Percentiles rank a stretch among this genome's conserved stretches.
Evolutionary conservation across 2,329 filamentous ascomycete genomes (phyloP).

Genomic region (Colletotrichum siamense): DNA sequence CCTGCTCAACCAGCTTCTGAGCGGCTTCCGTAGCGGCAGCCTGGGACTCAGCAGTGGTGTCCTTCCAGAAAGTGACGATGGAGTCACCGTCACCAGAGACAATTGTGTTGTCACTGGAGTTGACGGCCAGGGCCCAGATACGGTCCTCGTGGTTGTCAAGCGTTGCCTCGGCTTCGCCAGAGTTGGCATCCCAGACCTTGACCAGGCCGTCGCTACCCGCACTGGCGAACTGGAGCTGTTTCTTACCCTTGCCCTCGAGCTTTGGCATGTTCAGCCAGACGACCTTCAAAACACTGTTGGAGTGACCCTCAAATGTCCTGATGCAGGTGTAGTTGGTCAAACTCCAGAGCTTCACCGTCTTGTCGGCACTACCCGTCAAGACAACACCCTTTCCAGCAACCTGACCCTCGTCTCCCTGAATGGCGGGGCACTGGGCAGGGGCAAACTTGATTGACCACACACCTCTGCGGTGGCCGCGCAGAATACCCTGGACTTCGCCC

Average conservation of each 20-base stretch:
- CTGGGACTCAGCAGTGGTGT: conserved; percentile 84
- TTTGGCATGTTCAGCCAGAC: conserved; percentile 75
- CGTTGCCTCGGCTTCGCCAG: conserved; percentile 84
- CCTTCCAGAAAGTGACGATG: conserved; percentile 93
- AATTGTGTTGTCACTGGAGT: conserved; percentile 73
- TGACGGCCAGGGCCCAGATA: conserved; percentile 86
- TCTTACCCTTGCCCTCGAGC: conserved; percentile 56
- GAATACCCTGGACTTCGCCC: conserved; percentile 88
- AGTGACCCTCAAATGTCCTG: conserved; percentile 93
- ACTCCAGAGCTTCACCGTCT: conserved; percentile 95
- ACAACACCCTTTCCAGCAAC: conserved; percentile 82
- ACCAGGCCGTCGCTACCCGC: conserved; percentile 94
- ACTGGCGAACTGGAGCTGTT: conserved; percentile 76
- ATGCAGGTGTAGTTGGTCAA: conserved; percentile 91
- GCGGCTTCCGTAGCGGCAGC: conserved; percentile 75
- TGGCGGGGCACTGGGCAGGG: conserved; percentile 75
- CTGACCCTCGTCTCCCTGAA: conserved; percentile 74
- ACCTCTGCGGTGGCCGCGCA: conserved; percentile 90
- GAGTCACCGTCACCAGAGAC: conserved; percentile 93
- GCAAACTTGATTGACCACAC: conserved; percentile 96
- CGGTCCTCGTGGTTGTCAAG: conserved; percentile 97
- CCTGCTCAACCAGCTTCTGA: conserved; percentile 85
- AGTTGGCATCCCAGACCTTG: conserved; percentile 92
- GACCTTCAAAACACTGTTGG: conserved; percentile 93
- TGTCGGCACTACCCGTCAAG: conserved; percentile 92